Percentiles rank a stretch among this genome's conserved stretches.
phyloP scores from a whole-genome alignment of 1,284 basidiomycete genomes.

The Rhodotorula sp. region DNA sequence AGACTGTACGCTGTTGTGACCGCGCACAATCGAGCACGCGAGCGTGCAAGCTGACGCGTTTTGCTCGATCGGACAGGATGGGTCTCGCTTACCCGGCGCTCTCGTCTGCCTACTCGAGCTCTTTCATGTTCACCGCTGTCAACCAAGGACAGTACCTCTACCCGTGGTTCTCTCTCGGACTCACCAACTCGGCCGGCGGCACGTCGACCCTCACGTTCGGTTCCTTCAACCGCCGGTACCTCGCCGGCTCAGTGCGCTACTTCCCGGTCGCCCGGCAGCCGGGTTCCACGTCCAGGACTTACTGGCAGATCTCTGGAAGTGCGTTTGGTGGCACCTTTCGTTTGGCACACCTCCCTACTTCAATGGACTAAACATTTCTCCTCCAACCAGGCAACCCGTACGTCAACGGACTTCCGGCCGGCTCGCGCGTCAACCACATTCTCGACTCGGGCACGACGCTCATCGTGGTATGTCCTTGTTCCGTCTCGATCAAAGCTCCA shows the following conservation, averaged over 20 bases:
- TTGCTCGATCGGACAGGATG: conserved; percentile 4
- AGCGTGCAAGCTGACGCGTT: not conserved
- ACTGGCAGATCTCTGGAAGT: conserved; percentile 32
- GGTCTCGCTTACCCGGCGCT: conserved; percentile 32
- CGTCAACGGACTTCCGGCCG: conserved; percentile 5
- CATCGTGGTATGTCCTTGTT: conserved; percentile 21
- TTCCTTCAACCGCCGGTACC: conserved; percentile 7
- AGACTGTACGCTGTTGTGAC: conserved; percentile 11
- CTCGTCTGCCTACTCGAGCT: conserved; percentile 14
- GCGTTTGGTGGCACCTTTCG: not conserved
- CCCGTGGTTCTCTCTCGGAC: conserved; percentile 22
- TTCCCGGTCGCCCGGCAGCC: conserved; percentile 12
- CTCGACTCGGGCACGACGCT: conserved; percentile 35
- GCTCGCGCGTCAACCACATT: conserved; percentile 16
- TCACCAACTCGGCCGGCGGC: conserved; percentile 9
- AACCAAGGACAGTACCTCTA: conserved; percentile 6
- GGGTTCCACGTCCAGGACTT: conserved; percentile 8
- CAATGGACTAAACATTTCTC: not conserved
- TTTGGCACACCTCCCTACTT: not conserved
- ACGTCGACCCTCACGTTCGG: conserved; percentile 20
- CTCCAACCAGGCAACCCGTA: not conserved
- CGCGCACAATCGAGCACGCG: too few species aligned
- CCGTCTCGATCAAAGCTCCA: not conserved
- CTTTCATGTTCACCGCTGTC: conserved; percentile 24
- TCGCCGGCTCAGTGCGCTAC: not conserved